Evolutionary conservation across 2,329 filamentous ascomycete genomes (phyloP).

Genomic region (Penicillium brasilianum): DNA sequence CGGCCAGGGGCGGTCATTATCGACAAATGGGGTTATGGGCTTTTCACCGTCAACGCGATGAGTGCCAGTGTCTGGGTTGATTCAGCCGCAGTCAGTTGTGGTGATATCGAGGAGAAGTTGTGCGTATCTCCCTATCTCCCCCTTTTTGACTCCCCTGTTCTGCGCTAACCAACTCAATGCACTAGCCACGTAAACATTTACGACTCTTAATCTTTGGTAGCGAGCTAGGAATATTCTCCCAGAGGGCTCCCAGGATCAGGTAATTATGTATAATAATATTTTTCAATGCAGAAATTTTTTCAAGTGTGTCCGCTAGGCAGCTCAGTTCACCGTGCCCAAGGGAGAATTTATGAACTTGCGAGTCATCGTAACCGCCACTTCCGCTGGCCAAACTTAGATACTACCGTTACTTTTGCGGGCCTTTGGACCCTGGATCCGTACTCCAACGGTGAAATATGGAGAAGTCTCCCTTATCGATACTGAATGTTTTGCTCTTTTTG

Average conservation of each 20-base stretch:
- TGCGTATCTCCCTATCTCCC: slow-evolving; percentile 8
- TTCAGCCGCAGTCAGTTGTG: slow-evolving; percentile 47
- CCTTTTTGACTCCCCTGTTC: neutral
- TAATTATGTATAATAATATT: neutral
- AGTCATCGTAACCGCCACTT: neutral
- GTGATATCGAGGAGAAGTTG: slow-evolving; percentile 18
- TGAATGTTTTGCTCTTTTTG: neutral
- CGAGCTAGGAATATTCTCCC: neutral
- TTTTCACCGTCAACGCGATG: slow-evolving; percentile 59
- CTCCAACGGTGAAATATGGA: neutral
- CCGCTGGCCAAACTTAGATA: neutral
- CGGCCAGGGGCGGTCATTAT: slow-evolving; percentile 61
- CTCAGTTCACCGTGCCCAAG: neutral
- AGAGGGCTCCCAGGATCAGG: neutral
- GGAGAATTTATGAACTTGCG: neutral
- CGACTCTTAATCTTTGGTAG: slow-evolving; percentile 7
- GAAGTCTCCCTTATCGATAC: neutral
- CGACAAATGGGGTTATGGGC: slow-evolving; percentile 62
- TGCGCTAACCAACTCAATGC: neutral
- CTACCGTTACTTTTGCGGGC: neutral
- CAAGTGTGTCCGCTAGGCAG: neutral
- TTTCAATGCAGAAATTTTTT: neutral
- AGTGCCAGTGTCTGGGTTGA: slow-evolving; percentile 68
- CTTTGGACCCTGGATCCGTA: neutral
- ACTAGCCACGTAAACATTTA: slow-evolving; percentile 22